Evolutionary conservation across 2,329 filamentous ascomycete species (phyloP).

Genomic region (Penicillium palitans): DNA sequence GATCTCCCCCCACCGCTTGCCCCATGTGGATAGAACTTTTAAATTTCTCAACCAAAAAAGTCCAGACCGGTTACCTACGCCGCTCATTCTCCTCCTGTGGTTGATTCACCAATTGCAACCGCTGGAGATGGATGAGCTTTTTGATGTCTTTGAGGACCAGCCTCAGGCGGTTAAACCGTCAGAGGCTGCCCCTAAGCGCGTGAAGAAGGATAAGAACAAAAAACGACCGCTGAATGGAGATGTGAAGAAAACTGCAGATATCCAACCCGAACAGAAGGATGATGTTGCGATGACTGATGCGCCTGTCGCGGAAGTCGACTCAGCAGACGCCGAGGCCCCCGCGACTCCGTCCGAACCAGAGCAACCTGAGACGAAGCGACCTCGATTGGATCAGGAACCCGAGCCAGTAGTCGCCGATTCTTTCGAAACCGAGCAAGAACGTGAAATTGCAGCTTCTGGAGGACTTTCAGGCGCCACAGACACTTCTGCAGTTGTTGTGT

Average conservation of each 20-base stretch:
- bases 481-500: constrained; percentile 69
- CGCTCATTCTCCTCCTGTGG: constrained; percentile 20
- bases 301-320: constrained; percentile 18
- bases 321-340: constrained; percentile 18
- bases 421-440: constrained; percentile 91
- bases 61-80: constrained; percentile 16
- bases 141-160: constrained; percentile 76
- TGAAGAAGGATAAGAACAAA: constrained; percentile 66
- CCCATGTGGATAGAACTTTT: constrained; percentile 28
- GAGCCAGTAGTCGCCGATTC: constrained; percentile 86
- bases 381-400: constrained; percentile 59
- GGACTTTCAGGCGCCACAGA: constrained; percentile 66
- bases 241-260: constrained; percentile 57
- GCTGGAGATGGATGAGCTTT: constrained; percentile 70
- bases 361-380: constrained; percentile 49
- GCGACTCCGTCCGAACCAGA: constrained; percentile 34
- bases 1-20: constrained; percentile 27
- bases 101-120: constrained; percentile 14
- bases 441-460: constrained; percentile 79
- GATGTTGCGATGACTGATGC: constrained; percentile 25
- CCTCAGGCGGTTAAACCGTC: constrained; percentile 47
- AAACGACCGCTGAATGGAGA: constrained; percentile 84
- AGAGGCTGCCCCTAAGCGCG: constrained; percentile 37
- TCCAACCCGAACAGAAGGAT: constrained; percentile 35
- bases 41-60: constrained; percentile 37